Conservation (phyloP, 805 yeast species). For the Lipomyces yamadae region DNA sequence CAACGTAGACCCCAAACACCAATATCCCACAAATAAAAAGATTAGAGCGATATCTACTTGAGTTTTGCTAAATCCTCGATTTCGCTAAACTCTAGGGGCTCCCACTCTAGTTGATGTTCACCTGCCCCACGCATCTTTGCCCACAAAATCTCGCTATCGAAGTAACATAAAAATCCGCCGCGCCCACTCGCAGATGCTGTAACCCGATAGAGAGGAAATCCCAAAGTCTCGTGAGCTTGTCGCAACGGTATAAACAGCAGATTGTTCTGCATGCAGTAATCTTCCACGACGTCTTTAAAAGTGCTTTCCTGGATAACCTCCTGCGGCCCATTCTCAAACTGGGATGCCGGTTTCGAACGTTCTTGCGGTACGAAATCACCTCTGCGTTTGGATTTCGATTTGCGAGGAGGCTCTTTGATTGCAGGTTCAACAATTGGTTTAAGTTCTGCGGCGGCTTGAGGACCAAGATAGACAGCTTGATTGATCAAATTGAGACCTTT, state of each 20-base stretch:
- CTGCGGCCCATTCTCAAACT: background rate
- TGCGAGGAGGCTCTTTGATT: background rate
- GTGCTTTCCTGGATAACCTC: slow-evolving; percentile 51
- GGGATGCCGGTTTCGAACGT: background rate
- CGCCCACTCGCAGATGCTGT: slow-evolving; percentile 45
- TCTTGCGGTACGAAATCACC: background rate
- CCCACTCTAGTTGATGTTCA: slow-evolving; percentile 44
- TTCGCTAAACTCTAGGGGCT: slow-evolving; percentile 48
- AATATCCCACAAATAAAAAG: background rate
- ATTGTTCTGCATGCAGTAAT: slow-evolving; percentile 59
- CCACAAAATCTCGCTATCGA: slow-evolving; percentile 72
- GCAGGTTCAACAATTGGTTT: slow-evolving; percentile 27
- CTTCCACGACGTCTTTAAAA: slow-evolving; percentile 68
- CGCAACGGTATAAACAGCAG: slow-evolving; percentile 51
- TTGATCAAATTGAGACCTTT: slow-evolving; percentile 46
- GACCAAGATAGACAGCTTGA: slow-evolving; percentile 41
- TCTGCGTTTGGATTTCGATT: background rate
- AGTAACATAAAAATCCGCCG: slow-evolving; percentile 51
- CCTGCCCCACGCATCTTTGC: slow-evolving; percentile 41
- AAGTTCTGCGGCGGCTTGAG: slow-evolving; percentile 26
- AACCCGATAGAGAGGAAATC: slow-evolving; percentile 54
- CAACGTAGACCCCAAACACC: background rate
- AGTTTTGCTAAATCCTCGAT: slow-evolving; percentile 28
- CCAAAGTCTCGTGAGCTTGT: slow-evolving; percentile 48
- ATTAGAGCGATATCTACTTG: slow-evolving; percentile 6